Evolutionary conservation across 805 yeast genomes (phyloP).

Genomic region (Saccharomycopsis malanga): DNA sequence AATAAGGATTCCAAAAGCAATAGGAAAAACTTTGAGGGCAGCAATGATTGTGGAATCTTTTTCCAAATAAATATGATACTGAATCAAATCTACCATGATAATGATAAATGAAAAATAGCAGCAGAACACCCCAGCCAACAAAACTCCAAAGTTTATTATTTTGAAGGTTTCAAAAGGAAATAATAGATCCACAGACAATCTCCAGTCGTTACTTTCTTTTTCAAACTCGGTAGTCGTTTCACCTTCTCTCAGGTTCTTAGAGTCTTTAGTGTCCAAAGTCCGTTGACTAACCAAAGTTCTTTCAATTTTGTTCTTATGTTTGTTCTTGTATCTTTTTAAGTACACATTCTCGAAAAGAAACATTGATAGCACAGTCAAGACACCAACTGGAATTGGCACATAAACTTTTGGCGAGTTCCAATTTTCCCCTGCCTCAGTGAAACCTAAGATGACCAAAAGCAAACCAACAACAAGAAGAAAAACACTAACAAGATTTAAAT

Average conservation of each 20-base stretch:
- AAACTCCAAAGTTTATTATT: conserved; percentile 9
- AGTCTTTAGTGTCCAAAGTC: background rate
- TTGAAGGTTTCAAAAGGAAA: conserved; percentile 11
- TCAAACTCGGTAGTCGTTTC: background rate
- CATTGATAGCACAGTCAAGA: conserved; percentile 27
- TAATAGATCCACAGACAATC: conserved; percentile 4
- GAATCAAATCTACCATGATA: conserved; percentile 1
- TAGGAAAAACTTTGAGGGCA: conserved; percentile 9
- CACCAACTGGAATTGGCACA: conserved; percentile 36
- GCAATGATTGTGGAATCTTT: conserved; percentile 3
- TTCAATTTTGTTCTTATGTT: background rate
- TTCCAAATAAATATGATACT: conserved; percentile 11
- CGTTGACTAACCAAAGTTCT: background rate
- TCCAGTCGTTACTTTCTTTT: conserved; percentile 9
- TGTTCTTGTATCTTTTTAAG: conserved; percentile 21
- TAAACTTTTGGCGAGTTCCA: conserved; percentile 38
- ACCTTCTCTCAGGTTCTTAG: background rate
- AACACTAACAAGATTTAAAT: conserved; percentile 34
- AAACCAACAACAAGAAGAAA: conserved; percentile 31
- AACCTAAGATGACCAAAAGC: conserved; percentile 35
- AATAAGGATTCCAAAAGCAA: background rate
- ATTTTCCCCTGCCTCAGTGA: conserved; percentile 38
- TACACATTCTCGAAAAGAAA: conserved; percentile 29
- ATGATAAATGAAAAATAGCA: conserved; percentile 4
- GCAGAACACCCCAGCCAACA: conserved; percentile 5